Conservation (phyloP, 2,329 filamentous ascomycete species). For the Stagonosporopsis rhizophila region DNA sequence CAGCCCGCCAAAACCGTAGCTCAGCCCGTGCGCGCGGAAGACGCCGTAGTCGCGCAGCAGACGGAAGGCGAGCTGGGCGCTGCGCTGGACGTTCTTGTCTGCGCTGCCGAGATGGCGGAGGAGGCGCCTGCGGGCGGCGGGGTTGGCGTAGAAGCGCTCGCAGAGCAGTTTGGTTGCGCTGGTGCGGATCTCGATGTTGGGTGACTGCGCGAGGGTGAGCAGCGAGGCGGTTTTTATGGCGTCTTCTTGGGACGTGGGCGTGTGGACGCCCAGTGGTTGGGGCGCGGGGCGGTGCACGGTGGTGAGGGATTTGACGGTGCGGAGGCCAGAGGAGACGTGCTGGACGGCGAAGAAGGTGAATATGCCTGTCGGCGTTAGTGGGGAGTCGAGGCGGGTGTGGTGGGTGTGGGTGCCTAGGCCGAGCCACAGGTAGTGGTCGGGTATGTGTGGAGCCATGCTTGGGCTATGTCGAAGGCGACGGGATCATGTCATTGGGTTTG, state of each 20-base stretch:
- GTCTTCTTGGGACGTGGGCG: conserved; percentile 72
- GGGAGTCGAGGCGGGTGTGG: conserved; percentile 49
- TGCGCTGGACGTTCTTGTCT: conserved; percentile 25
- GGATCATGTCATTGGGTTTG: background rate
- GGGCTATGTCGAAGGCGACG: conserved; percentile 22
- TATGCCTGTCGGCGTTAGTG: conserved; percentile 54
- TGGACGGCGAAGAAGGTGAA: conserved; percentile 64
- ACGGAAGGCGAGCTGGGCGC: conserved; percentile 36
- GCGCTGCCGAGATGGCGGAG: conserved; percentile 35
- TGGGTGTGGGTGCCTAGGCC: conserved; percentile 52
- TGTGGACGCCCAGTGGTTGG: conserved; percentile 6
- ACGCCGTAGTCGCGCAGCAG: conserved; percentile 36
- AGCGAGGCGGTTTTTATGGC: conserved; percentile 53
- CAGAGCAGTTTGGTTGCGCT: conserved; percentile 49
- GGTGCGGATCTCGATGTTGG: conserved; percentile 54
- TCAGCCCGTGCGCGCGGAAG: background rate
- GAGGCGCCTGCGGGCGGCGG: conserved; percentile 26
- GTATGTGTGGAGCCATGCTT: conserved; percentile 47
- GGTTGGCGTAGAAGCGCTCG: conserved; percentile 41
- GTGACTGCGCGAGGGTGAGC: conserved; percentile 48
- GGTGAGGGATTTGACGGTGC: conserved; percentile 67
- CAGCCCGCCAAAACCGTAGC: background rate
- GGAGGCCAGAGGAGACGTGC: conserved; percentile 65
- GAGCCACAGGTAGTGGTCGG: conserved; percentile 58
- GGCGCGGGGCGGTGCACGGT: conserved; percentile 66